These are phyloP conservation scores for Nemania serpens DNA, from an alignment of 2,329 filamentous ascomycete species.

Conservation along the genomic window DNA sequence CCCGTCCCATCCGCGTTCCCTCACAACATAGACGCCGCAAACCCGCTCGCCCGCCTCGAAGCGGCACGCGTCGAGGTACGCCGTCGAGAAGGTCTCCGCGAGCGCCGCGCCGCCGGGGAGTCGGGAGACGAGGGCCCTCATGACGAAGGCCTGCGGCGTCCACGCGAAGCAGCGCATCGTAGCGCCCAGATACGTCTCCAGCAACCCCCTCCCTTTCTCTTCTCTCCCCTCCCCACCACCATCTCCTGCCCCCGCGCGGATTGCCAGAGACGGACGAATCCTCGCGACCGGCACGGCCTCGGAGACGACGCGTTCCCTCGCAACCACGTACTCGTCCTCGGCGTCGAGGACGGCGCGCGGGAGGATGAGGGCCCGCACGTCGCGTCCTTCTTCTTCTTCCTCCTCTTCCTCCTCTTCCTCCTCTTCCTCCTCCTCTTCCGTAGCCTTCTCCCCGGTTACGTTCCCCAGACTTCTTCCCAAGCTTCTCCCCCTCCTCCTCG, in stretches of 20 bases:
- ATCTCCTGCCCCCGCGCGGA: background rate
- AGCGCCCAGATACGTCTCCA: conserved; percentile 30
- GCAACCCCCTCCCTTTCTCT: background rate
- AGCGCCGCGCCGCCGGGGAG: conserved; percentile 5
- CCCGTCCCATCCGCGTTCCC: background rate
- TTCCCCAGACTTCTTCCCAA: too few species aligned
- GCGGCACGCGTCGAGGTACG: conserved; percentile 28
- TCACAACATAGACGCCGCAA: conserved; percentile 36
- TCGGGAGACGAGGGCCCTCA: conserved; percentile 28
- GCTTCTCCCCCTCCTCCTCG: too few species aligned
- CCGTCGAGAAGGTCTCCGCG: conserved; percentile 17
- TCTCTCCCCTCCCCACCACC: background rate
- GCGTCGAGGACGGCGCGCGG: conserved; percentile 16
- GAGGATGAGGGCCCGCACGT: conserved; percentile 17
- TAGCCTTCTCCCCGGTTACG: too few species aligned
- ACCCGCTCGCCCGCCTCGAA: conserved; percentile 33
- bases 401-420: background rate
- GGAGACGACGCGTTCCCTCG: conserved; percentile 32
- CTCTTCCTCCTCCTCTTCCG: too few species aligned
- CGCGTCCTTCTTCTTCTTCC: background rate
- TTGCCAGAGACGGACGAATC: conserved; percentile 9
- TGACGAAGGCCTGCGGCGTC: conserved; percentile 34
- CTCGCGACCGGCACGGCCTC: conserved; percentile 12
- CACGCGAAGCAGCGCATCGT: conserved; percentile 33
- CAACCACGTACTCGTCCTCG: conserved; percentile 23